A percentile compares a stretch with the other conserved stretches of the same genome.
Conservation (phyloP, 352 stramenopile genomes). For the Globisporangium abappressorium region DNA sequence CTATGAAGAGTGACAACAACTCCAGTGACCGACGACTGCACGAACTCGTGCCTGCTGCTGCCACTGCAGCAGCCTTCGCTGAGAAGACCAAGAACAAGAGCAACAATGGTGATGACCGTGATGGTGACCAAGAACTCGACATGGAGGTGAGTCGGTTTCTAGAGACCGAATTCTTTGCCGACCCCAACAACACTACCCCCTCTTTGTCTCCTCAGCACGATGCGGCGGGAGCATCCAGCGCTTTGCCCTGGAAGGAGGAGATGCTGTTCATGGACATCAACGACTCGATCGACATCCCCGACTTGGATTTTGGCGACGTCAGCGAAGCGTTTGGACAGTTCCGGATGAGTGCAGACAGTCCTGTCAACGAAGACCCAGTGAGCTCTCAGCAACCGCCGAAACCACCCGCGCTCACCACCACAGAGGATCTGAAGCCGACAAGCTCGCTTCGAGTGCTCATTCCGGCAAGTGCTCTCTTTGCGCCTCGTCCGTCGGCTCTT, state of each 20-base stretch:
- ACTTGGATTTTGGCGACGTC: constrained; percentile 12
- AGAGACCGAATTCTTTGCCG: constrained; percentile 9
- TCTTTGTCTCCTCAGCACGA: not conserved
- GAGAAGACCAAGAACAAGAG: not conserved
- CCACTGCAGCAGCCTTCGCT: not conserved
- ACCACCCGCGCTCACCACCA: not conserved
- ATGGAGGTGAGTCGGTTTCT: constrained; percentile 13
- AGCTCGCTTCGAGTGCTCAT: constrained; percentile 11
- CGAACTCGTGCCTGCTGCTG: constrained; percentile 8
- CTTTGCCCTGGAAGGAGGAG: not conserved
- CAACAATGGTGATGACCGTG: not conserved
- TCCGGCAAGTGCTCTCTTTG: constrained; percentile 3
- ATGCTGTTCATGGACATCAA: constrained; percentile 12
- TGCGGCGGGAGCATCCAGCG: not conserved
- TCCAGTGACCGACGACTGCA: constrained; percentile 7
- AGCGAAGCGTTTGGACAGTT: constrained; percentile 1
- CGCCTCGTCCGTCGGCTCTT: not conserved
- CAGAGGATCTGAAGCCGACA: not conserved
- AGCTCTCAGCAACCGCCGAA: not conserved
- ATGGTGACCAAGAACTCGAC: constrained; percentile 9
- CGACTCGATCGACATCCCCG: constrained; percentile 13
- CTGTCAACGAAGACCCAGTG: not conserved
- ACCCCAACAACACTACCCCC: not conserved
- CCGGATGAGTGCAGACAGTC: not conserved
- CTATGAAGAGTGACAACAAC: constrained; percentile 19